Evolutionary conservation across 2,329 filamentous ascomycete genomes (phyloP), one percentile per base, ranked within the genome.

Genomic region (Xylariales sp.): DNA sequence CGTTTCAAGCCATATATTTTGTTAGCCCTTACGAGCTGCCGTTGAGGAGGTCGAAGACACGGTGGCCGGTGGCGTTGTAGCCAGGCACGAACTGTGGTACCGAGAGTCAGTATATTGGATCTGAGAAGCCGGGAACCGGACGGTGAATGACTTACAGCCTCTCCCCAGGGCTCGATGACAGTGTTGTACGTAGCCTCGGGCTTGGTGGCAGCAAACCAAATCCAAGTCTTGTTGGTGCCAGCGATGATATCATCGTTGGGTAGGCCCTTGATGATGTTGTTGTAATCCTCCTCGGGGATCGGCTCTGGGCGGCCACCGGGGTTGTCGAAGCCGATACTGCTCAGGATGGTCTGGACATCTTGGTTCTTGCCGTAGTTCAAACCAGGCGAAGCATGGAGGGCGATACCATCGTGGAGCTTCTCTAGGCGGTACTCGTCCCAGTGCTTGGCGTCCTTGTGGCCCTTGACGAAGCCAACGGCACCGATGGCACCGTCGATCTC

Each of bases 111-210:
- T 41, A 57, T 41, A 34, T 9, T 2, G 32, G 14, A 18, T 45
- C 32, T 28, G 9, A 7, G 28, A 41, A 16, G 43, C 10, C 8
- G 7, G 52, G 18, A 16, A 2, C 3, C 1, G n/a, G 23, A 23
- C 23, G 6, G 16, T 9, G 3, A 34, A 34, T 12, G 1, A 69
- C 67, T 67, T 55, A 69, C 67, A 18, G 68, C 68, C 52, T 54
- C 59, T 61, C 68, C 68, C 36, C 65, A 70, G 36, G 61, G 61
- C 53, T 70, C 62, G 23, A 69, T 45, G 8, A 67, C 60, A 32
- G 64, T 69, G 60, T 69, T 67, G 58, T 71, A 71, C 6, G 67
- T 69, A n/a, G 56, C 64, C 0, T 1, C 41, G 49, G 69, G 69
- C 67, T 71, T 71, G 57, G 64, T 67, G 39, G 45, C 16, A 34